phyloP scores from a whole-genome alignment of 129 eudicot species.

The Ambrosia artemisiifolia region DNA sequence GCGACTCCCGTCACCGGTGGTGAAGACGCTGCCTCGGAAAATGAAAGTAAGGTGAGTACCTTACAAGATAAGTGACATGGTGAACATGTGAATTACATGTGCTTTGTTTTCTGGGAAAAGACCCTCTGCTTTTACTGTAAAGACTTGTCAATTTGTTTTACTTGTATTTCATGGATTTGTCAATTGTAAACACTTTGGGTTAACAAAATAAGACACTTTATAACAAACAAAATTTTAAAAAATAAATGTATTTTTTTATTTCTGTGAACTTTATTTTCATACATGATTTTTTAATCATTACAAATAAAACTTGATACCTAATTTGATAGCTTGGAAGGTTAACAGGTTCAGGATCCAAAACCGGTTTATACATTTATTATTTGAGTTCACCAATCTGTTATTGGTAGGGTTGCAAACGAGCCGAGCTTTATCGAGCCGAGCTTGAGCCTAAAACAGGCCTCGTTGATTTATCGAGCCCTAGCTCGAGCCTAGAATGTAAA shows the following conservation, averaged over 20 bases:
- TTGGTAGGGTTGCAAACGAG: no score
- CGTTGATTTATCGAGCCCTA: no score
- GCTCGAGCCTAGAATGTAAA: no score
- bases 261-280: no score
- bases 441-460: no score
- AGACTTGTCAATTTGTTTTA: conserved; percentile 33
- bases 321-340: no score
- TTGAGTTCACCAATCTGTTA: no score
- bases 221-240: background rate
- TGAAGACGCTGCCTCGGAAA: conserved; percentile 13
- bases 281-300: no score
- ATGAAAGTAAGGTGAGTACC: conserved; percentile 17
- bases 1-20: background rate
- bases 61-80: conserved; percentile 30
- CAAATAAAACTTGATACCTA: no score
- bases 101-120: conserved; percentile 4
- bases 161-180: conserved; percentile 25
- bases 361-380: no score
- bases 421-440: no score
- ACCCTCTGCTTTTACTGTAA: conserved; percentile 23
- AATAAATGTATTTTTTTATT: background rate
- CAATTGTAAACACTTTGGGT: conserved; percentile 18
- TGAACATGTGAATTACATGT: conserved; percentile 11
- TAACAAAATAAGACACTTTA: conserved; percentile 14
- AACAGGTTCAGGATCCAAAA: no score